Evolutionary conservation across 495 filamentous ascomycete genomes (phyloP).

Genomic region (Neurospora sp.): DNA sequence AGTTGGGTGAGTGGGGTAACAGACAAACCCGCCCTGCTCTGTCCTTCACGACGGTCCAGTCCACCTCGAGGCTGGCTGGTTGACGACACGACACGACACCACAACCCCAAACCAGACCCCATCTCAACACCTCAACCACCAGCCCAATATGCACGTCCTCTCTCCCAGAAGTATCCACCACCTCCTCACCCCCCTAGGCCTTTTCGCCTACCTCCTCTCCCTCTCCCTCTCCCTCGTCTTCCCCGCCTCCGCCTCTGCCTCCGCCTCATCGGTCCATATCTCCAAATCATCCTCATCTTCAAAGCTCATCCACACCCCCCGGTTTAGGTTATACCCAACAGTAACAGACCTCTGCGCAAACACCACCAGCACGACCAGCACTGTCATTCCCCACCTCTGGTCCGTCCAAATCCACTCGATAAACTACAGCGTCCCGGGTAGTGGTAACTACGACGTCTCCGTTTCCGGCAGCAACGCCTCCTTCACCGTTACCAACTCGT

Average conservation of each 20-base stretch:
- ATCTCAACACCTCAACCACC: neutral
- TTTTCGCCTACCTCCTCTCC: neutral
- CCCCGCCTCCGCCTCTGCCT: neutral
- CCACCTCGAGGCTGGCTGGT: neutral
- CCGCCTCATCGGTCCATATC: neutral
- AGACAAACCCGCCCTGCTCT: too few relatives aligned
- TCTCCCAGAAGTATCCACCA: neutral
- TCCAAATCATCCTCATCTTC: neutral
- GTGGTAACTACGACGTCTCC: neutral
- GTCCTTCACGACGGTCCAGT: too few relatives aligned
- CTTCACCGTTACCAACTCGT: neutral
- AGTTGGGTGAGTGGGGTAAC: too few relatives aligned
- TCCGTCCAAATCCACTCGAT: neutral
- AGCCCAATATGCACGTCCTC: neutral
- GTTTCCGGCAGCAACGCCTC: slow-evolving; percentile 1
- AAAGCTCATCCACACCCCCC: neutral
- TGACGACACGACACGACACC: neutral
- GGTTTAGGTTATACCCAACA: neutral
- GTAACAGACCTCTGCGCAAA: neutral
- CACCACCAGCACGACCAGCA: neutral
- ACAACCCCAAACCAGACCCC: neutral
- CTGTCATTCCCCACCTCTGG: neutral
- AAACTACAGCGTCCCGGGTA: neutral
- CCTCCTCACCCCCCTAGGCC: neutral
- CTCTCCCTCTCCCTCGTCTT: neutral